Evolutionary conservation across 371 early-diverging fungal genomes (phyloP), one percentile per base, ranked within the genome.

Genomic region (Batrachochytrium dendrobatidis): DNA sequence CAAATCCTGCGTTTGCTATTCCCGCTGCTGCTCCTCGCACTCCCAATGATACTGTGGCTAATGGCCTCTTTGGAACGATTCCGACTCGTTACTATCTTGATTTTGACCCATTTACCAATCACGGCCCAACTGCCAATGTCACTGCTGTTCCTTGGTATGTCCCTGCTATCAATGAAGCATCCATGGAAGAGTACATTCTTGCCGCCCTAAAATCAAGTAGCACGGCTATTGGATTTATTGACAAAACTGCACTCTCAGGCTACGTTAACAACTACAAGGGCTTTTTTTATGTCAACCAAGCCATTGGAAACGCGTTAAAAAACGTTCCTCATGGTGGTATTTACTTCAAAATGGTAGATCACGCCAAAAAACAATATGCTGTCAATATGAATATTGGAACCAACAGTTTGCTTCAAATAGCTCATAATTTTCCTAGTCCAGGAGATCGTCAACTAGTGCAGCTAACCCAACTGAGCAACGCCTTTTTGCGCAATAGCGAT

Each of bases 261-360:
- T 10, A 44, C 34, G 45, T 59, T 54, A 50, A 55, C 61, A 57
- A 59, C 2, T 22, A 49, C 12, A 10, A 10, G 7, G 50, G 24
- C 24, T 49, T 22, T n/a, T n/a, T 49, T 20, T 12, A 12, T 20
- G 65, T 72, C 70, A 65, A 69, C 33, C 55, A 66, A 1, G 52
- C 70, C 28, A 48, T 48, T 48, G 49, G 24, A 22, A 48, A 24
- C 8, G 29, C 29, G 12, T 29, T 48, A 7, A 6, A 73, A 43
- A 53, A 67, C 35, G 70, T 86, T 74, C 86, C 84, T 15, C 69
- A 67, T 33, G 85, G 81, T n/a, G 83, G 77, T 1, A n/a, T 76
- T 32, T 67, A 59, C 59, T 77, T 85, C 56, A 61, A 69, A 30
- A 56, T 61, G 28, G 61, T 79, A 24, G 77, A 83, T 60, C 33